phyloP scores from a whole-genome alignment of 169 alveolate species.

The Plasmodium knowlesi region DNA sequence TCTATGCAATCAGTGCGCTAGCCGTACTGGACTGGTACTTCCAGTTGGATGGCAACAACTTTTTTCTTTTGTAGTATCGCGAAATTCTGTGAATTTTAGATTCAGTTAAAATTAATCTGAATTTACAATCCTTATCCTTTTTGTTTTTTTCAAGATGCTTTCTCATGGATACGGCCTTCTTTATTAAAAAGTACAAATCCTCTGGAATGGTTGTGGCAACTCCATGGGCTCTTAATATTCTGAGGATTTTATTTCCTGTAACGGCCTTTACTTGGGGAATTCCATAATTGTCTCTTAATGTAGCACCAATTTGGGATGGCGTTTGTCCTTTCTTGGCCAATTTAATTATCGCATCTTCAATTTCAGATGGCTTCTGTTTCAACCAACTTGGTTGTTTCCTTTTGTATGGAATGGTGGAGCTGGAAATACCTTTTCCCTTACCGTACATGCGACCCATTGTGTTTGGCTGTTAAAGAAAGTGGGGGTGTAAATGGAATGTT shows the following conservation, averaged over 20 bases:
- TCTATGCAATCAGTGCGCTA: conserved; percentile 88
- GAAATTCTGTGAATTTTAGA: conserved; percentile 98
- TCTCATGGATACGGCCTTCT: conserved; percentile 98
- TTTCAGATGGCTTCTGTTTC: conserved; percentile 94
- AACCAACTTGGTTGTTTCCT: conserved; percentile 98
- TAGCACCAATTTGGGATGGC: conserved; percentile 98
- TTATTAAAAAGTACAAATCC: conserved; percentile 97
- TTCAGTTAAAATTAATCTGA: conserved; percentile 97
- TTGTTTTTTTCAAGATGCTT: conserved; percentile 97
- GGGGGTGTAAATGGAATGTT: not conserved
- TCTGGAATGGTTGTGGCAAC: conserved; percentile 99
- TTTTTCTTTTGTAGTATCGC: conserved; percentile 96
- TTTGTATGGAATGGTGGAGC: conserved; percentile 97
- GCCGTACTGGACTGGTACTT: conserved; percentile 94
- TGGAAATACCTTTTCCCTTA: conserved; percentile 92
- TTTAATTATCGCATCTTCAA: conserved; percentile 94
- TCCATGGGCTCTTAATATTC: conserved; percentile 97
- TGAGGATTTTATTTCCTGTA: conserved; percentile 96
- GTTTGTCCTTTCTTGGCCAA: conserved; percentile 99
- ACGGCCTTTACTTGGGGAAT: conserved; percentile 97
- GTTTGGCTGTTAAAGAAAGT: not conserved
- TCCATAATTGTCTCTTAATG: conserved; percentile 97
- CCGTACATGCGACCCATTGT: conserved; percentile 95
- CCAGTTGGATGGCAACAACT: conserved; percentile 98
- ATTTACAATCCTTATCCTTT: conserved; percentile 97